A percentile compares a stretch with the other conserved stretches of the same genome.
These are phyloP conservation scores for Macrolepiota dolichaula DNA, from an alignment of 768 basidiomycete genomes.

Conservation along the genomic window DNA sequence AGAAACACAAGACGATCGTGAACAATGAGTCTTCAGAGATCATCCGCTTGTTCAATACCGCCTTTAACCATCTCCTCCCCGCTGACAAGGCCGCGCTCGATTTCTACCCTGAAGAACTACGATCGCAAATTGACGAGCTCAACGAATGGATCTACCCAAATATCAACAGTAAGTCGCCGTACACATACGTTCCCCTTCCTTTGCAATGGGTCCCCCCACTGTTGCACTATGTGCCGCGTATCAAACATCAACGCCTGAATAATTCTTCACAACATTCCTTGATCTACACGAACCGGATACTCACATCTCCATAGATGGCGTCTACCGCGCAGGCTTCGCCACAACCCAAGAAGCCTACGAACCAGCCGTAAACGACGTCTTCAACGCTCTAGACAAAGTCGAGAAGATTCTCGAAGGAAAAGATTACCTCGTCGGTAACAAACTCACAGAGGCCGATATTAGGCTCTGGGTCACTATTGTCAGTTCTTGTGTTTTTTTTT, in stretches of 20 bases:
- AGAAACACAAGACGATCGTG: conserved; percentile 80
- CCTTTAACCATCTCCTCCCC: conserved; percentile 73
- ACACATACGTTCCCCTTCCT: background rate
- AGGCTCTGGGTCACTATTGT: conserved; percentile 94
- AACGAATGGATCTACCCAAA: conserved; percentile 86
- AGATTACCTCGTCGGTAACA: conserved; percentile 80
- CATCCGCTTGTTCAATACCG: conserved; percentile 88
- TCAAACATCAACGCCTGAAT: background rate
- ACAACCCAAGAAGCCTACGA: conserved; percentile 79
- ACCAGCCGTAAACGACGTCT: conserved; percentile 68
- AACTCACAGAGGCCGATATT: conserved; percentile 80
- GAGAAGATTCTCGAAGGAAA: conserved; percentile 77
- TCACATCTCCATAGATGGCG: conserved; percentile 52
- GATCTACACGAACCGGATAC: background rate
- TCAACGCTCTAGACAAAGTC: conserved; percentile 74
- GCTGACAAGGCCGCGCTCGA: conserved; percentile 63
- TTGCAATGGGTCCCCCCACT: background rate
- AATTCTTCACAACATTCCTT: background rate
- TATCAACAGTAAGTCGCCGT: conserved; percentile 69
- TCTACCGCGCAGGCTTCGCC: conserved; percentile 90
- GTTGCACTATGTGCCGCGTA: background rate
- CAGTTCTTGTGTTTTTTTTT: conserved; percentile 25
- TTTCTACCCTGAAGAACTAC: conserved; percentile 73
- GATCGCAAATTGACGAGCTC: conserved; percentile 74
- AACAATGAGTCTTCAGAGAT: conserved; percentile 97